phyloP scores from a whole-genome alignment of 2,329 filamentous ascomycete genomes.

The Cytospora paraplurivora region DNA sequence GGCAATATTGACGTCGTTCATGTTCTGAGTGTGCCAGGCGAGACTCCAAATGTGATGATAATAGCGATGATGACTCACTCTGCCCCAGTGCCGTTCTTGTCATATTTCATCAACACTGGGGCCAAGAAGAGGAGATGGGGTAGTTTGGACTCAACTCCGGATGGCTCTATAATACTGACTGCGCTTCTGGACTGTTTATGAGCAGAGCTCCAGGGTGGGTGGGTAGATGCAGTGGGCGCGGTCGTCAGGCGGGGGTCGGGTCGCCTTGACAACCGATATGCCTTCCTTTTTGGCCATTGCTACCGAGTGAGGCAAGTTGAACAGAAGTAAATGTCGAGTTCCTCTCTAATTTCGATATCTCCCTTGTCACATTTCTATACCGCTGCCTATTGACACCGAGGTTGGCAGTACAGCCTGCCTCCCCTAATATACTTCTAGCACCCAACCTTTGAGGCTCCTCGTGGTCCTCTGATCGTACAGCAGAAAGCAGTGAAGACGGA shows the following conservation, averaged over 20 bases:
- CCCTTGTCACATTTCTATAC: no score
- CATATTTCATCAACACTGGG: slow-evolving; percentile 8
- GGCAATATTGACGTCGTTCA: slow-evolving; percentile 17
- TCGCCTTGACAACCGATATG: neutral
- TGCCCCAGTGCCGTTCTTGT: neutral
- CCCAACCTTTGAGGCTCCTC: no score
- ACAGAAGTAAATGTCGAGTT: no score
- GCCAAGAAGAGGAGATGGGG: neutral
- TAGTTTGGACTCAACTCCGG: neutral
- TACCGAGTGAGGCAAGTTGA: no score
- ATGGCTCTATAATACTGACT: neutral
- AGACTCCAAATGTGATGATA: slow-evolving; percentile 2
- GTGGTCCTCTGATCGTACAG: no score
- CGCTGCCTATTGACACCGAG: no score
- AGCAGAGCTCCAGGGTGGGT: neutral
- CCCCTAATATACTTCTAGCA: no score
- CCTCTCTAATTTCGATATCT: no score
- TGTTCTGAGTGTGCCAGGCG: slow-evolving; percentile 10
- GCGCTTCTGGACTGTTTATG: neutral
- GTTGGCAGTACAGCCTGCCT: no score
- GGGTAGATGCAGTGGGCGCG: neutral
- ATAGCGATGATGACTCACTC: neutral
- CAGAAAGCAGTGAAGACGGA: neutral
- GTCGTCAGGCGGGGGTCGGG: neutral
- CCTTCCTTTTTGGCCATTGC: neutral